Evolutionary conservation across 331 rosid genomes (phyloP).

Genomic region (Quercus tomentella): DNA sequence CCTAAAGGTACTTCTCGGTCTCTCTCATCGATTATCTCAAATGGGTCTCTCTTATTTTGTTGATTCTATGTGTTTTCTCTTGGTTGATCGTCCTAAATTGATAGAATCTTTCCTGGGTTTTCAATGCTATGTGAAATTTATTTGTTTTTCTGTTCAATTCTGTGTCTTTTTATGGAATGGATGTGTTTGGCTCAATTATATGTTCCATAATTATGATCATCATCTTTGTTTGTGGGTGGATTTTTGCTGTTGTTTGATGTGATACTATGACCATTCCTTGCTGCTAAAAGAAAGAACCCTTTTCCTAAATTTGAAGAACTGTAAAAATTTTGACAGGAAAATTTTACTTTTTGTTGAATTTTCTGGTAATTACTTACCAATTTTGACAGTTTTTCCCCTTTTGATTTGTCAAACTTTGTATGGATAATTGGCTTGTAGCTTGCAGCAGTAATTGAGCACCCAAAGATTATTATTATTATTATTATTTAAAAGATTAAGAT

Average conservation of each 20-base stretch:
- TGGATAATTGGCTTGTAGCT: background rate
- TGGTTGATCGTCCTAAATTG: conserved; percentile 16
- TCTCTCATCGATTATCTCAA: conserved; percentile 4
- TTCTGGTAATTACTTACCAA: background rate
- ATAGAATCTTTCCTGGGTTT: conserved; percentile 16
- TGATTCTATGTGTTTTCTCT: background rate
- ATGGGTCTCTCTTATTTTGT: conserved; percentile 28
- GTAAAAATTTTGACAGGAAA: conserved; percentile 6
- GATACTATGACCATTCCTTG: conserved; percentile 17
- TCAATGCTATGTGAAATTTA: conserved; percentile 1
- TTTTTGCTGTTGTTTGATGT: conserved; percentile 23
- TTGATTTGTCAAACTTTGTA: background rate
- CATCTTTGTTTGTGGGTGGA: background rate
- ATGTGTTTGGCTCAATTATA: conserved; percentile 7
- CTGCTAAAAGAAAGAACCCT: conserved; percentile 25
- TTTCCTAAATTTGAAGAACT: conserved; percentile 19
- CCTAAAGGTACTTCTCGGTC: conserved; percentile 23
- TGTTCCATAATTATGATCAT: conserved; percentile 7
- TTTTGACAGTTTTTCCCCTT: background rate
- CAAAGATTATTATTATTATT: background rate
- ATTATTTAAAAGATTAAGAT: background rate
- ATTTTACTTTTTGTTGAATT: background rate
- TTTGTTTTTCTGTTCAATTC: background rate
- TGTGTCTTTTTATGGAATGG: background rate
- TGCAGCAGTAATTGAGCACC: background rate